Evolutionary conservation across 441 rosid genomes (phyloP).

Genomic region (Erodium trifolium): DNA sequence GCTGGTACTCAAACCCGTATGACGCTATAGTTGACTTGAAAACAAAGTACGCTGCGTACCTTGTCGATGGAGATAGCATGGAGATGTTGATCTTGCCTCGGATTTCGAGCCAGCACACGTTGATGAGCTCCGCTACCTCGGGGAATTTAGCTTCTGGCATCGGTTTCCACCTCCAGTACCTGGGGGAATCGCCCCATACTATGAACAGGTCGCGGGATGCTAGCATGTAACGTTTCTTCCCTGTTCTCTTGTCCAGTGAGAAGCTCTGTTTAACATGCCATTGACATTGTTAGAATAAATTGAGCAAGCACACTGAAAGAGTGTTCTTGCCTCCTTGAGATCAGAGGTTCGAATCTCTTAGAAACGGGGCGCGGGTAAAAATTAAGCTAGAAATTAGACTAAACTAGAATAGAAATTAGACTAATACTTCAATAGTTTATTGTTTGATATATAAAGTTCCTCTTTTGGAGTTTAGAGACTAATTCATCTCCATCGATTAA

Average conservation of each 20-base stretch:
- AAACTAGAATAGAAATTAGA: too few species aligned
- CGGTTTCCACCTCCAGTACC: constrained; percentile 48
- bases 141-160: constrained; percentile 35
- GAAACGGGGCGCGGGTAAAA: too few species aligned
- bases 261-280: constrained; percentile 35
- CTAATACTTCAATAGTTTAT: too few species aligned
- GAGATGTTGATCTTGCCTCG: constrained; percentile 32
- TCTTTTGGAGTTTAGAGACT: too few species aligned
- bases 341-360: too few species aligned
- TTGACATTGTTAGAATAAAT: too few species aligned
- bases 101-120: constrained; percentile 59
- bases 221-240: constrained; percentile 51
- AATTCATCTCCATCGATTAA: too few species aligned
- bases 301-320: too few species aligned
- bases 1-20: constrained; percentile 33
- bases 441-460: too few species aligned
- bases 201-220: constrained; percentile 50
- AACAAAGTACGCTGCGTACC: constrained; percentile 40
- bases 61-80: constrained; percentile 34
- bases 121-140: constrained; percentile 47
- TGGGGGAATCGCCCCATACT: constrained; percentile 43
- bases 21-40: constrained; percentile 20
- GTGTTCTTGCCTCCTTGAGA: too few species aligned
- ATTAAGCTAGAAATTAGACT: too few species aligned
- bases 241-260: constrained; percentile 43